A percentile compares a stretch with the other conserved stretches of the same genome.
Conservation (phyloP, 768 basidiomycete genomes). For the Termitomyces sp. region DNA sequence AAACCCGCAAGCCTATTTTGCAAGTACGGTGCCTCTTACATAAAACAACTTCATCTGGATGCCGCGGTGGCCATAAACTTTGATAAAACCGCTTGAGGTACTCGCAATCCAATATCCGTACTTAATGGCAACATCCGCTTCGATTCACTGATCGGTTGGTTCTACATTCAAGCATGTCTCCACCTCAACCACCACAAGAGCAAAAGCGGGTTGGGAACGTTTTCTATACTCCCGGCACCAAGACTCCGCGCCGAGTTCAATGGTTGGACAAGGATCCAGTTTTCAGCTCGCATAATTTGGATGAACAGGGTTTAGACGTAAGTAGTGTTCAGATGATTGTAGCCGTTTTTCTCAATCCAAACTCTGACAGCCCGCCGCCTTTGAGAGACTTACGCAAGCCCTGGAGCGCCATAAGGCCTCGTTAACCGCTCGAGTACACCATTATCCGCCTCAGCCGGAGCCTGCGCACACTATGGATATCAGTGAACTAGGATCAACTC, state of each 20-base stretch:
- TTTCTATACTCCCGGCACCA: conserved; percentile 23
- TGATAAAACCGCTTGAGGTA: neutral
- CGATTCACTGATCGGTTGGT: neutral
- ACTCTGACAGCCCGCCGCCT: conserved; percentile 35
- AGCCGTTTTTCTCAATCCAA: neutral
- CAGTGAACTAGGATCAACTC: conserved; percentile 1
- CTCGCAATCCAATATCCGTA: no score
- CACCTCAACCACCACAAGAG: conserved; percentile 6
- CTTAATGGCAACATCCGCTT: neutral
- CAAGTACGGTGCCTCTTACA: no score
- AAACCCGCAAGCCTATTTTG: no score
- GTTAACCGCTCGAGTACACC: conserved; percentile 20
- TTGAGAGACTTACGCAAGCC: conserved; percentile 37
- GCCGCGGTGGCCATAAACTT: neutral
- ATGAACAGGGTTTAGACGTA: conserved; percentile 51
- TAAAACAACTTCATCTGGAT: no score
- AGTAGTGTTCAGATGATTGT: conserved; percentile 14
- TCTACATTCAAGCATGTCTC: neutral
- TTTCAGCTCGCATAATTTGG: conserved; percentile 34
- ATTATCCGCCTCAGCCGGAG: conserved; percentile 22
- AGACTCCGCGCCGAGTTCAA: conserved; percentile 48
- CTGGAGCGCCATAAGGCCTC: conserved; percentile 43
- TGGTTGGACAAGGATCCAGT: conserved; percentile 32
- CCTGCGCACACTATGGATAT: conserved; percentile 7
- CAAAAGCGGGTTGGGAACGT: conserved; percentile 5